Evolutionary conservation across 352 stramenopile species (phyloP).

Genomic region (Phytophthora sansomeana): DNA sequence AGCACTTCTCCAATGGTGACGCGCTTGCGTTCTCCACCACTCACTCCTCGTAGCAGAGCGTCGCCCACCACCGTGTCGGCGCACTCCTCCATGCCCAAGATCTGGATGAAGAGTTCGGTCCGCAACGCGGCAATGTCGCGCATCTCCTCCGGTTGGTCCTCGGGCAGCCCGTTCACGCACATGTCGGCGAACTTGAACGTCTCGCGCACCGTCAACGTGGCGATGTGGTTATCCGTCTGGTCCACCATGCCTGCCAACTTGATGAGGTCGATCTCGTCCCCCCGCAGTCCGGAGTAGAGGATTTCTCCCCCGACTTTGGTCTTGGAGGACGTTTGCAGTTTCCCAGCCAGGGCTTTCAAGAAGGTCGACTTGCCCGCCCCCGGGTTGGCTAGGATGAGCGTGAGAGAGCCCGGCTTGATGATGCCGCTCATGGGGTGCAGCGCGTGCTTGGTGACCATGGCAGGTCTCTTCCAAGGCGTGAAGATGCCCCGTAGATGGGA

Average conservation of each 20-base stretch:
- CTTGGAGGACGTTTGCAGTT: conserved; percentile 46
- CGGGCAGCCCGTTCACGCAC: conserved; percentile 65
- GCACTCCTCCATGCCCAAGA: conserved; percentile 89
- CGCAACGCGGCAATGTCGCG: conserved; percentile 61
- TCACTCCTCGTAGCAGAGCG: conserved; percentile 82
- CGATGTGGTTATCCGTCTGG: conserved; percentile 85
- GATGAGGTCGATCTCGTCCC: conserved; percentile 49
- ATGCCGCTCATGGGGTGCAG: conserved; percentile 69
- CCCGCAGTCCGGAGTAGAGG: conserved; percentile 43
- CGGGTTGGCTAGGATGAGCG: conserved; percentile 65
- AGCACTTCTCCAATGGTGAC: conserved; percentile 95
- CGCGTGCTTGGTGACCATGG: conserved; percentile 50
- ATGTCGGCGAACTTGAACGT: conserved; percentile 95
- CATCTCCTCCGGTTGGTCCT: conserved; percentile 71
- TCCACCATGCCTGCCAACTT: conserved; percentile 67
- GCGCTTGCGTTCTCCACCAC: conserved; percentile 86
- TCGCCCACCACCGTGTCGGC: conserved; percentile 94
- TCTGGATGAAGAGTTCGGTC: conserved; percentile 70
- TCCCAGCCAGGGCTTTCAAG: conserved; percentile 64
- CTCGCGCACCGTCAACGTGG: conserved; percentile 93
- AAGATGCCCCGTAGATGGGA: conserved; percentile 55
- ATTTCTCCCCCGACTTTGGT: conserved; percentile 42
- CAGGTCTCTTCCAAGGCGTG: conserved; percentile 52
- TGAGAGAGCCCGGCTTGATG: conserved; percentile 65
- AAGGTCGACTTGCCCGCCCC: conserved; percentile 72